Evolutionary conservation across 2,329 filamentous ascomycete species (phyloP).

Genomic region (Thyridium curvatum): DNA sequence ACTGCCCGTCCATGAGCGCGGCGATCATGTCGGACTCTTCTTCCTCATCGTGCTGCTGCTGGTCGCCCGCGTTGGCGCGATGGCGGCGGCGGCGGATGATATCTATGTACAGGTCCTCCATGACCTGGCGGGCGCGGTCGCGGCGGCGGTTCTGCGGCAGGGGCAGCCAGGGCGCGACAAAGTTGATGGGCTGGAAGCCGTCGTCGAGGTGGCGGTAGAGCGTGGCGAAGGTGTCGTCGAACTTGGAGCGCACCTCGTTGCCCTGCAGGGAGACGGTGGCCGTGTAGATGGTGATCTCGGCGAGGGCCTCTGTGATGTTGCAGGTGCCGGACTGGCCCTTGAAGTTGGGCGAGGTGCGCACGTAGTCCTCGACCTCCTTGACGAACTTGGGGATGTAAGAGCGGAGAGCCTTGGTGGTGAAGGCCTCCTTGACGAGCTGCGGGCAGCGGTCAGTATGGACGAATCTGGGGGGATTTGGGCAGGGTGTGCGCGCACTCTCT

Average conservation of each 20-base stretch:
- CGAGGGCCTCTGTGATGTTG: slow-evolving; percentile 70
- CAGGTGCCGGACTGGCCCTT: slow-evolving; percentile 62
- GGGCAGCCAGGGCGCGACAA: slow-evolving; percentile 82
- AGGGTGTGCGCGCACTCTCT: slow-evolving; percentile 57
- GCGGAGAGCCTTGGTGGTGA: slow-evolving; percentile 68
- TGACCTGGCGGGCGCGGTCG: slow-evolving; percentile 58
- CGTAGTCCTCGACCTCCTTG: slow-evolving; percentile 65
- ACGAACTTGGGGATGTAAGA: slow-evolving; percentile 75
- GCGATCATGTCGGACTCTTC: slow-evolving; percentile 75
- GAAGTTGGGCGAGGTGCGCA: slow-evolving; percentile 61
- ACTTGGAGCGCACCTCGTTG: slow-evolving; percentile 71
- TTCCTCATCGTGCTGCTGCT: slow-evolving; percentile 30
- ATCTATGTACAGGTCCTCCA: slow-evolving; percentile 71
- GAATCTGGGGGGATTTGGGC: not conserved
- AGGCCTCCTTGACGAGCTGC: slow-evolving; percentile 76
- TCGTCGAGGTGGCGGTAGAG: slow-evolving; percentile 87
- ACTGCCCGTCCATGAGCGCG: slow-evolving; percentile 78
- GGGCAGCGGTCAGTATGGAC: slow-evolving; percentile 10
- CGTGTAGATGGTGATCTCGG: slow-evolving; percentile 85
- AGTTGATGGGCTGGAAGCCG: slow-evolving; percentile 86
- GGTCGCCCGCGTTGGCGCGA: too few relatives aligned
- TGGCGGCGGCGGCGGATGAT: slow-evolving; percentile 69
- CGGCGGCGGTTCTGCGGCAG: slow-evolving; percentile 83
- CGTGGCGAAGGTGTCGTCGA: slow-evolving; percentile 68
- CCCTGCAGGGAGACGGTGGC: slow-evolving; percentile 82